Evolutionary conservation across 257 asterid genomes (phyloP).

Genomic region (Petunia secreta): DNA sequence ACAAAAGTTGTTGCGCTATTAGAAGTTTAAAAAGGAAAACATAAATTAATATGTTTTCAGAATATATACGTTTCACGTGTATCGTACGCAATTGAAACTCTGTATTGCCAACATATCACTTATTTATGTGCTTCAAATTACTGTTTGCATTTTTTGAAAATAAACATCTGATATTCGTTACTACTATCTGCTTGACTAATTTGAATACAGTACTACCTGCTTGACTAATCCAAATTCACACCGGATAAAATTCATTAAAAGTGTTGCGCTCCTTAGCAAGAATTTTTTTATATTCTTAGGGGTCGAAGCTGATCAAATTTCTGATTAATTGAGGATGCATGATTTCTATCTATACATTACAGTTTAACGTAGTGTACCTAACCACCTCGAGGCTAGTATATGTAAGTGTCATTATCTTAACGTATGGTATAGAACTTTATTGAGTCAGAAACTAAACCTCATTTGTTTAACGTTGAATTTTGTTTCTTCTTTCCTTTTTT

Average conservation of each 20-base stretch:
- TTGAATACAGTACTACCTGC: no score
- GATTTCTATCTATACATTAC: no score
- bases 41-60: neutral
- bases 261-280: no score
- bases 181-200: neutral
- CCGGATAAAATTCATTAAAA: no score
- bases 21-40: conserved; percentile 20
- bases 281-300: no score
- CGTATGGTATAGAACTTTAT: neutral
- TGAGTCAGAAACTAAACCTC: conserved; percentile 29
- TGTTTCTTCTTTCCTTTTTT: conserved; percentile 17
- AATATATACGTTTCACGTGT: conserved; percentile 25
- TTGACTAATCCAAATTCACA: no score
- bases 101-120: neutral
- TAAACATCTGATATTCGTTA: neutral
- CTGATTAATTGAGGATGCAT: no score
- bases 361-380: neutral
- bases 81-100: neutral
- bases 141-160: neutral
- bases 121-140: neutral
- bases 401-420: conserved; percentile 34
- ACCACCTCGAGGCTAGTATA: neutral
- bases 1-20: conserved; percentile 32
- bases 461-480: conserved; percentile 8
- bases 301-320: no score